Evolutionary conservation across 2,329 filamentous ascomycete species (phyloP).

Genomic region (Paracorniculantispora psalliotae): DNA sequence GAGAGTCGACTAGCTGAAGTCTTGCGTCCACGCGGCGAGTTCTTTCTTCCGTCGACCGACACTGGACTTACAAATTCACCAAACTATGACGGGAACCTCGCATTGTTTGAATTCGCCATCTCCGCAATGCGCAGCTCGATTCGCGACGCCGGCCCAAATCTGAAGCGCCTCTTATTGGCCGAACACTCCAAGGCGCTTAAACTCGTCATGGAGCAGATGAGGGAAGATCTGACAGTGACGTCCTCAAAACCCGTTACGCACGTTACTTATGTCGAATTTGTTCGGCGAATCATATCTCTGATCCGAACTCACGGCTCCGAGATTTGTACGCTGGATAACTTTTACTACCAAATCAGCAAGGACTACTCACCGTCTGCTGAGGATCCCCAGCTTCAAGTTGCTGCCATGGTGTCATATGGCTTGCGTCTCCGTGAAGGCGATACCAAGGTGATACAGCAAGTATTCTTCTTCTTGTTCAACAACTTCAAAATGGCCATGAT

Average conservation of each 20-base stretch:
- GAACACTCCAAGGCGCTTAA: conserved; percentile 41
- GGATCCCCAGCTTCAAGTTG: conserved; percentile 53
- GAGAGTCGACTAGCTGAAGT: conserved; percentile 46
- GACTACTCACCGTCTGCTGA: conserved; percentile 52
- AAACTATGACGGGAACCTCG: conserved; percentile 45
- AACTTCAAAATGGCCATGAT: conserved; percentile 52
- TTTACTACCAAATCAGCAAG: conserved; percentile 51
- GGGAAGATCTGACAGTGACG: conserved; percentile 40
- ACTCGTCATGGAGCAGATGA: conserved; percentile 50
- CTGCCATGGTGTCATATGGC: conserved; percentile 51
- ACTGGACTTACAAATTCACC: conserved; percentile 33
- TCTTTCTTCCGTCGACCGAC: conserved; percentile 38
- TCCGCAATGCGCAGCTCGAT: conserved; percentile 46
- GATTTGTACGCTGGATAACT: conserved; percentile 49
- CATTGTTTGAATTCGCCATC: conserved; percentile 46
- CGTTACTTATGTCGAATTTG: conserved; percentile 44
- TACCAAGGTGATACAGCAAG: conserved; percentile 38
- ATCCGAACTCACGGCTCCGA: conserved; percentile 51
- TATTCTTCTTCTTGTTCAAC: conserved; percentile 54
- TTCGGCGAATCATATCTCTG: conserved; percentile 46
- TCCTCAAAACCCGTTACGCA: conserved; percentile 36
- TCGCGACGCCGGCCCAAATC: conserved; percentile 32
- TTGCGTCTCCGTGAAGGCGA: conserved; percentile 51
- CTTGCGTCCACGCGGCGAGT: conserved; percentile 36
- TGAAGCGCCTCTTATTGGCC: conserved; percentile 31